phyloP scores from a whole-genome alignment of 306 rosid species.

The Corylus heterophylla region DNA sequence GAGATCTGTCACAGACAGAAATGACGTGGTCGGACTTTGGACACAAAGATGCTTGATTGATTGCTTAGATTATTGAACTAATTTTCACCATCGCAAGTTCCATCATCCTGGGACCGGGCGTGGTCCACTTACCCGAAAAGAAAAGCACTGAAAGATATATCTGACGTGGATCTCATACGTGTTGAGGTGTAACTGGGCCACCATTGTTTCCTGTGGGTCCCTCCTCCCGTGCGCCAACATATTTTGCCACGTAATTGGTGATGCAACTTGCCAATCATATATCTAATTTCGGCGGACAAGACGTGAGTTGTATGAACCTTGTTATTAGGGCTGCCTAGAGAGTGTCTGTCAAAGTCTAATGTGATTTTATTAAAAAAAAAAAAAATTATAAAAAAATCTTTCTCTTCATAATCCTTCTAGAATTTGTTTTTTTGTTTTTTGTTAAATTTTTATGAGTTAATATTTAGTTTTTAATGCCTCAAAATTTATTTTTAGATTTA shows the following conservation, averaged over 20 bases:
- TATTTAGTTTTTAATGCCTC: too few species aligned
- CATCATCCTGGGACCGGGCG: not conserved
- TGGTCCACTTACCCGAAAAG: not conserved
- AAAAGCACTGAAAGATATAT: not conserved
- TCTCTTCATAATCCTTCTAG: too few species aligned
- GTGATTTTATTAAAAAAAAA: too few species aligned
- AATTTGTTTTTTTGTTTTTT: too few species aligned
- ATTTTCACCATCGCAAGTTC: not conserved
- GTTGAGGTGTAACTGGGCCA: not conserved
- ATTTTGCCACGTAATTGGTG: not conserved
- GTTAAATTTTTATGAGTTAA: too few species aligned
- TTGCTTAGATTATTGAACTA: not conserved
- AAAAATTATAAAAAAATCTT: too few species aligned
- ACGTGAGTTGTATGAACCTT: too few species aligned
- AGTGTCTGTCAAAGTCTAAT: too few species aligned
- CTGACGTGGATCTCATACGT: not conserved
- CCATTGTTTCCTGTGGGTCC: not conserved
- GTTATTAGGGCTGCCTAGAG: too few species aligned
- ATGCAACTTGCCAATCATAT: not conserved
- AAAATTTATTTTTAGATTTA: too few species aligned
- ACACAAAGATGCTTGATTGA: not conserved
- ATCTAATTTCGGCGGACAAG: not conserved
- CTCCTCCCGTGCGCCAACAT: too few species aligned
- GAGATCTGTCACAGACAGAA: not conserved
- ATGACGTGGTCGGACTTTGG: not conserved